phyloP scores from a whole-genome alignment of 2,329 filamentous ascomycete species.

The Tolypocladium pustulatum region DNA sequence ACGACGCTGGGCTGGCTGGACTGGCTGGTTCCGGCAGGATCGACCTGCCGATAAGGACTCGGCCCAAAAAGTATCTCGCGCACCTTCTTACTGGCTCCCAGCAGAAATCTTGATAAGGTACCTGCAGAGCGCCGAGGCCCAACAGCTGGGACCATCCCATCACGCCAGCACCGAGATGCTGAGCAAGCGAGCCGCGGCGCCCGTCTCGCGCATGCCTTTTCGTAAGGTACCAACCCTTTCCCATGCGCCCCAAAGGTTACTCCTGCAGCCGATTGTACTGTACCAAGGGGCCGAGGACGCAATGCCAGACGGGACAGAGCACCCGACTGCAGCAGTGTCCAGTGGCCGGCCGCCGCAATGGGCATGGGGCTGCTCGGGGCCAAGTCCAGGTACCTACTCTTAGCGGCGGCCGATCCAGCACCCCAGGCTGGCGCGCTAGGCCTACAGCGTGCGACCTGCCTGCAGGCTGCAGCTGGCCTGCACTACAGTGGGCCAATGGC shows the following conservation, averaged over 20 bases:
- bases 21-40: background rate
- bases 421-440: background rate
- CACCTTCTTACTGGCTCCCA: background rate
- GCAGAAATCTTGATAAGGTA: background rate
- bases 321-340: background rate
- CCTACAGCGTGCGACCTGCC: background rate
- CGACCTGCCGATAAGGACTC: background rate
- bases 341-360: background rate
- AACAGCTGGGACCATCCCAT: background rate
- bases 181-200: background rate
- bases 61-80: background rate
- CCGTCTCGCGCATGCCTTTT: no score
- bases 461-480: constrained; percentile 1
- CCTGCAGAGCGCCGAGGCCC: background rate
- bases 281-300: background rate
- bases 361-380: background rate
- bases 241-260: background rate
- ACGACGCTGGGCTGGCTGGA: no score
- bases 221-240: background rate
- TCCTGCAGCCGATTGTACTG: background rate
- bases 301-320: background rate
- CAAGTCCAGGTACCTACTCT: no score
- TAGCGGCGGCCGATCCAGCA: background rate
- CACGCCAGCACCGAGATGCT: background rate
- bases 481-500: background rate